Evolutionary conservation across 805 yeast genomes (phyloP).

Genomic region (Dipodascopsis tothii): DNA sequence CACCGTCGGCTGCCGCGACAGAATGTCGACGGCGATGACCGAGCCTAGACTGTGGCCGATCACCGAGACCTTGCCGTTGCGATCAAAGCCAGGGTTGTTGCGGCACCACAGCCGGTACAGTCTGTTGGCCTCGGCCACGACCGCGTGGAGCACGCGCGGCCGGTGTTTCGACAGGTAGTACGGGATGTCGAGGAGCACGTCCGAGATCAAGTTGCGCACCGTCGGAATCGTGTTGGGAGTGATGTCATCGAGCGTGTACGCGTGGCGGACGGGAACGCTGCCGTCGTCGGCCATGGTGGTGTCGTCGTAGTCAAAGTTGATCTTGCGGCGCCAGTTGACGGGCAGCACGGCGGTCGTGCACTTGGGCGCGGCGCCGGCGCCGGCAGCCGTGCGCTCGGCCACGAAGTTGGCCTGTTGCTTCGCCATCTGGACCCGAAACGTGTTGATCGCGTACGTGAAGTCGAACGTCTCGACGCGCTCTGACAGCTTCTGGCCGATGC

Average conservation of each 20-base stretch:
- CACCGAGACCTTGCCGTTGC: slow-evolving; percentile 46
- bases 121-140: slow-evolving; percentile 61
- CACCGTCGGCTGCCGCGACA: slow-evolving; percentile 38
- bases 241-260: slow-evolving; percentile 60
- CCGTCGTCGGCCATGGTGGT: slow-evolving; percentile 12
- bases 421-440: slow-evolving; percentile 32
- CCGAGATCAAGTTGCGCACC: slow-evolving; percentile 69
- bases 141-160: slow-evolving; percentile 56
- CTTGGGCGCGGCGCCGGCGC: slow-evolving; percentile 16
- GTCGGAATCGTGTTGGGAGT: slow-evolving; percentile 73
- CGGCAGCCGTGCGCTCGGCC: too few relatives aligned
- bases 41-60: slow-evolving; percentile 88
- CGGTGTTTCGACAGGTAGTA: slow-evolving; percentile 68
- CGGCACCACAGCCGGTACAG: slow-evolving; percentile 54
- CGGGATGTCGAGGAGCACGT: slow-evolving; percentile 77
- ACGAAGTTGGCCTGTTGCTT: slow-evolving; percentile 23
- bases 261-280: slow-evolving; percentile 1
- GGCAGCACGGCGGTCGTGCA: slow-evolving; percentile 44
- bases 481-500: slow-evolving; percentile 87
- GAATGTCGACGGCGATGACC: slow-evolving; percentile 68
- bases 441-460: slow-evolving; percentile 58
- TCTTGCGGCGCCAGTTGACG: slow-evolving; percentile 77
- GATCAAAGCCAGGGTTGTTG: slow-evolving; percentile 59
- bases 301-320: slow-evolving; percentile 39
- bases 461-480: slow-evolving; percentile 71